Conservation (phyloP, 192 early-diverging fungal genomes). For the Allomyces macrogynus region DNA sequence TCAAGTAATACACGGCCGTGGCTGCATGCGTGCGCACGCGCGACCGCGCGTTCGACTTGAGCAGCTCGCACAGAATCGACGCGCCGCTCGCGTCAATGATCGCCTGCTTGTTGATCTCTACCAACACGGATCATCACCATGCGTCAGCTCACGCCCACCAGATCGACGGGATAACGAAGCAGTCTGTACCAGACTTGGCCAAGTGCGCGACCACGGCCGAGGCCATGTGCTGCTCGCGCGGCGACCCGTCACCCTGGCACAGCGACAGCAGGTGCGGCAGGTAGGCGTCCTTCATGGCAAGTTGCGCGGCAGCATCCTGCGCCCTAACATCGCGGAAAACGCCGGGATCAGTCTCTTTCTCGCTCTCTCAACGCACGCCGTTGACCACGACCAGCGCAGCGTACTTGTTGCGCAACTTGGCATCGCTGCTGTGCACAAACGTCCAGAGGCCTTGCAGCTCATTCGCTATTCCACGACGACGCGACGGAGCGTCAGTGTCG, state of each 20-base stretch:
- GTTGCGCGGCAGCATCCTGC: not conserved
- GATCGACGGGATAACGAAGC: not conserved
- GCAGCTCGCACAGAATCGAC: not conserved
- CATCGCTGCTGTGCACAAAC: not conserved
- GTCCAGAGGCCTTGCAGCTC: no score
- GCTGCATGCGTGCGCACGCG: not conserved
- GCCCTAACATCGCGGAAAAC: no score
- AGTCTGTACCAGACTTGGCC: not conserved
- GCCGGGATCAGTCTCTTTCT: not conserved
- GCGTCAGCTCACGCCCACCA: not conserved
- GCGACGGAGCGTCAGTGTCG: no score
- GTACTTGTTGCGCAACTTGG: not conserved
- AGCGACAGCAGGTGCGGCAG: not conserved
- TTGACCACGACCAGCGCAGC: not conserved
- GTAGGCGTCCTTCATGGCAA: not conserved
- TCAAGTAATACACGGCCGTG: not conserved
- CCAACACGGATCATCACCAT: not conserved
- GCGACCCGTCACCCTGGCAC: not conserved
- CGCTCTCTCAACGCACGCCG: not conserved
- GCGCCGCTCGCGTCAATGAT: not conserved
- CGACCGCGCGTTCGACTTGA: not conserved
- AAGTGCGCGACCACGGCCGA: not conserved
- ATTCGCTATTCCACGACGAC: no score
- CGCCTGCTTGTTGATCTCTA: not conserved
- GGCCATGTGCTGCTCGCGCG: not conserved